A percentile compares a stretch with the other conserved stretches of the same genome.
phyloP scores from a whole-genome alignment of 768 basidiomycete genomes.

The Termitomyces sp. region DNA sequence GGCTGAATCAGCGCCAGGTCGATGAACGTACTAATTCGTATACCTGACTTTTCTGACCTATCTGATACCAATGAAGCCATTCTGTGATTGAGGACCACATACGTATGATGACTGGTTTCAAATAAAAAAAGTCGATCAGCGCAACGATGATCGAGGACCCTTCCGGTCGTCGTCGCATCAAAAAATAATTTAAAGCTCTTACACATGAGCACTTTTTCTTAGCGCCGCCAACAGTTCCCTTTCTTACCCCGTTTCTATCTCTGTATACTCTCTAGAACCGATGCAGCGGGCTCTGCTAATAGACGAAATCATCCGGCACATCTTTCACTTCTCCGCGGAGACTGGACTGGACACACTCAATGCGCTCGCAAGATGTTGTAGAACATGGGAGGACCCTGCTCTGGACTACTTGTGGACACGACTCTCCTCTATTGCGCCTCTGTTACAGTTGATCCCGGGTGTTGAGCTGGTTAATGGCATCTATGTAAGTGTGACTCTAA shows the following conservation, averaged over 20 bases:
- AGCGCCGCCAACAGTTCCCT: neutral
- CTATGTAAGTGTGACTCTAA: slow-evolving; percentile 24
- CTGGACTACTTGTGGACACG: slow-evolving; percentile 41
- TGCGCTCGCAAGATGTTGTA: slow-evolving; percentile 35
- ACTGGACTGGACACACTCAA: slow-evolving; percentile 26
- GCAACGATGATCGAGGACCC: slow-evolving; percentile 8
- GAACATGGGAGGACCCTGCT: slow-evolving; percentile 44
- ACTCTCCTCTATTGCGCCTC: slow-evolving; percentile 34
- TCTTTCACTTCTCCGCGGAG: slow-evolving; percentile 30
- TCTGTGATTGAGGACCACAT: neutral
- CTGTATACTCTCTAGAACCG: neutral
- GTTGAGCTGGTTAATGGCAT: slow-evolving; percentile 21
- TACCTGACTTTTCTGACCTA: neutral
- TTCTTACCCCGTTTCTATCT: neutral
- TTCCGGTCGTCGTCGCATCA: slow-evolving; percentile 8
- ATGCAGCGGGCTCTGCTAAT: slow-evolving; percentile 44
- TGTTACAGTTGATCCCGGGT: slow-evolving; percentile 34
- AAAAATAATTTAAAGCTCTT: slow-evolving; percentile 6
- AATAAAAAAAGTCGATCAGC: neutral
- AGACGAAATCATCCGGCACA: slow-evolving; percentile 43
- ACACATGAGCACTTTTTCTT: neutral
- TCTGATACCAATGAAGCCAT: neutral
- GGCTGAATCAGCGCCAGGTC: slow-evolving; percentile 17
- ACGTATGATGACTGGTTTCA: neutral
- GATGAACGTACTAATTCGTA: slow-evolving; percentile 5